Conservation (phyloP, 768 basidiomycete species). For the Lactarius sanguifluus region DNA sequence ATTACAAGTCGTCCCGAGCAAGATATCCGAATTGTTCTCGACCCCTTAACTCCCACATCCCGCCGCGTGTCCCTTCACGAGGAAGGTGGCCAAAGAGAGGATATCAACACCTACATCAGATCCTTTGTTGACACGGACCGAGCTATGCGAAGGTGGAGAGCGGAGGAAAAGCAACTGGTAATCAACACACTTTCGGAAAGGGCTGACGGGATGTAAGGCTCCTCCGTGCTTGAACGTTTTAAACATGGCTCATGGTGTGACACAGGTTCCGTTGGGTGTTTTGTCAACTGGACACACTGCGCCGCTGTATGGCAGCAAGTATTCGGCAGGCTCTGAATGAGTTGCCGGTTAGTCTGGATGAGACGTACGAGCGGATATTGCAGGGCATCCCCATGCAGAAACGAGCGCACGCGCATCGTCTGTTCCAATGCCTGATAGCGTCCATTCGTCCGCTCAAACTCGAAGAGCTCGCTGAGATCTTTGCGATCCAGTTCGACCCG, state of each 20-base stretch:
- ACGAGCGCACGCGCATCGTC: background rate
- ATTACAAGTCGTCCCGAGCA: conserved; percentile 16
- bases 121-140: background rate
- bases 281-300: conserved; percentile 3
- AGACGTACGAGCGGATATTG: background rate
- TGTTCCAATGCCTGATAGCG: conserved; percentile 1
- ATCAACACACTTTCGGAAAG: background rate
- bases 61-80: conserved; percentile 9
- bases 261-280: conserved; percentile 10
- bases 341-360: background rate
- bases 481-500: background rate
- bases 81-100: conserved; percentile 6
- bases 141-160: conserved; percentile 10
- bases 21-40: conserved; percentile 1
- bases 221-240: background rate
- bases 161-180: conserved; percentile 3
- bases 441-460: conserved; percentile 1
- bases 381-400: background rate
- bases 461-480: conserved; percentile 6
- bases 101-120: conserved; percentile 1
- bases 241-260: background rate
- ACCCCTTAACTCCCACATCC: background rate
- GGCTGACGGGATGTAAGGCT: conserved; percentile 6
- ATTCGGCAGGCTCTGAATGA: background rate
- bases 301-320: background rate